A percentile compares a stretch with the other conserved stretches of the same genome.
These are phyloP conservation scores for Dysphania ambrosioides DNA, from an alignment of 148 eudicot genomes.

Conservation along the genomic window DNA sequence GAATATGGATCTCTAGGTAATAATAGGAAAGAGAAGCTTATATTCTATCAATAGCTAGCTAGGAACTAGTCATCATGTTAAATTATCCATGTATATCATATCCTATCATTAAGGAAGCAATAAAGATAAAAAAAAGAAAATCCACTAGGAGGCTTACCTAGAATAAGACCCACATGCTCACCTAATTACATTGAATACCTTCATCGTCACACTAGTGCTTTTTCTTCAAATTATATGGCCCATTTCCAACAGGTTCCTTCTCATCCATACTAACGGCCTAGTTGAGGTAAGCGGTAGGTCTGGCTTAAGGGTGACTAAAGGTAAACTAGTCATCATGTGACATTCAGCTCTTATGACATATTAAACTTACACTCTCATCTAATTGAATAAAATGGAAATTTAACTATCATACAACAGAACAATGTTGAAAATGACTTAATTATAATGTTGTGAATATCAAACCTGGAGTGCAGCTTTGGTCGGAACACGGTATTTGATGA, in stretches of 20 bases:
- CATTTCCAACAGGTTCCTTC: not conserved
- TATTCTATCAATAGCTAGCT: not conserved
- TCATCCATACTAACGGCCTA: not conserved
- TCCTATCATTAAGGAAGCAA: not conserved
- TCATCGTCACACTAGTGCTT: not conserved
- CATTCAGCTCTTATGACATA: not conserved
- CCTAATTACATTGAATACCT: not conserved
- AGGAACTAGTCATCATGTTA: not conserved
- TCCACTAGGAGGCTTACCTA: not conserved
- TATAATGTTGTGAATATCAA: conserved; percentile 18
- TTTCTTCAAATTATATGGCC: not conserved
- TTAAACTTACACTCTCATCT: not conserved
- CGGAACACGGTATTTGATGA: conserved; percentile 76
- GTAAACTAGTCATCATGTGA: not conserved
- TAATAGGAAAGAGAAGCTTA: too few relatives aligned
- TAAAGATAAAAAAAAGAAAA: not conserved
- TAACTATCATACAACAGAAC: not conserved
- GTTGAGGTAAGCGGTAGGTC: not conserved
- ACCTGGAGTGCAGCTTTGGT: conserved; percentile 87
- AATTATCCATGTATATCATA: not conserved
- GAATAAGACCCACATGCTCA: not conserved
- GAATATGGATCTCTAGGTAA: too few relatives aligned
- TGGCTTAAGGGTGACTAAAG: not conserved
- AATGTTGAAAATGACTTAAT: not conserved
- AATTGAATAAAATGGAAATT: too few relatives aligned